Conservation (phyloP, 768 basidiomycete species). For the Suillus alpinus region DNA sequence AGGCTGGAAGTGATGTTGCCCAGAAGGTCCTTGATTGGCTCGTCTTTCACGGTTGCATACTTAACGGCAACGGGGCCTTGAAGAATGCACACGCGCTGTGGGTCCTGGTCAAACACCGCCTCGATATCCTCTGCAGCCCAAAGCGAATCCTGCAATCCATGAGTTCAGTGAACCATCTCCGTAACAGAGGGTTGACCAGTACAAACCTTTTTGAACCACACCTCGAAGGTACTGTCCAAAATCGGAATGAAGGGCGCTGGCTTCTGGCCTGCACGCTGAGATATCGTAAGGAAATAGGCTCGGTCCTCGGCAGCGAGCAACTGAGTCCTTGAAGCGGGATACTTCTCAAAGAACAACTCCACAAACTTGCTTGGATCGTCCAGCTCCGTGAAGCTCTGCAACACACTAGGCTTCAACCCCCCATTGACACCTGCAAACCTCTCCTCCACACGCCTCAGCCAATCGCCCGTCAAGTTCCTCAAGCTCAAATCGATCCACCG, state of each 20-base stretch:
- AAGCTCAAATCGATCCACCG: constrained; percentile 93
- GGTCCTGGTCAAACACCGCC: constrained; percentile 98
- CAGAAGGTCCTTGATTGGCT: constrained; percentile 89
- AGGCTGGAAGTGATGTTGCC: constrained; percentile 83
- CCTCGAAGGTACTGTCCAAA: constrained; percentile 88
- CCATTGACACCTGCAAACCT: constrained; percentile 90
- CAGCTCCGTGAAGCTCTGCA: constrained; percentile 80
- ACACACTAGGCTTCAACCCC: constrained; percentile 74
- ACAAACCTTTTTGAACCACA: constrained; percentile 98
- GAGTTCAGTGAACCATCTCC: constrained; percentile 10
- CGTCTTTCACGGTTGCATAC: constrained; percentile 83
- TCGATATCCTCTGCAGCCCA: constrained; percentile 99
- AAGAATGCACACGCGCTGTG: constrained; percentile 95
- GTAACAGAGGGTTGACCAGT: not conserved
- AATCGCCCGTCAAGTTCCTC: constrained; percentile 93
- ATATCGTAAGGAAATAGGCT: constrained; percentile 93
- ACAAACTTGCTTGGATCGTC: constrained; percentile 81
- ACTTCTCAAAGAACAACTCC: constrained; percentile 78
- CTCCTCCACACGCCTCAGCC: constrained; percentile 94
- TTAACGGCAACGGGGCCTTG: constrained; percentile 96
- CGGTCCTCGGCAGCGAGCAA: constrained; percentile 91
- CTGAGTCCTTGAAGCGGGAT: constrained; percentile 79
- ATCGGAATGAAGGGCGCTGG: constrained; percentile 98
- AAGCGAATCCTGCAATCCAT: constrained; percentile 74
- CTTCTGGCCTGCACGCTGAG: constrained; percentile 96